Base-by-base conservation (phyloP, 176 grass and related monocot genomes). In the Pharus latifolius region DNA sequence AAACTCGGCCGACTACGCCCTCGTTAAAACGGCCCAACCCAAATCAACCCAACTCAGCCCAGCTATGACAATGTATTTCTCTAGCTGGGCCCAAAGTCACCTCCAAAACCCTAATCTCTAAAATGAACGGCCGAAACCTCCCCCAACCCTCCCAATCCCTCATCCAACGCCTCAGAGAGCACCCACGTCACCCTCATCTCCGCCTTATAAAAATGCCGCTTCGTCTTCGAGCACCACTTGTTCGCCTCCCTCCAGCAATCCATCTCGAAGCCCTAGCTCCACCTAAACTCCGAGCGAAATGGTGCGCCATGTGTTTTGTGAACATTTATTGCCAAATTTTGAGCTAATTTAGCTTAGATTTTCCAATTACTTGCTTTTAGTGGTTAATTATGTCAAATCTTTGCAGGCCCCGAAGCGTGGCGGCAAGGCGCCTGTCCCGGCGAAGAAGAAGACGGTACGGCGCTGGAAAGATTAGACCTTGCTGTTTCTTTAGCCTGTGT, bases 351-450 rank as follows among this genome's bases (percentile, higher is more conserved):
- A 9, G 4, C 8, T 9, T 38, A 38, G 9, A 38, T 38, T 38
- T 38, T 38, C 8, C 6, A 5, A 38, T 38, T 5, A 38, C 4
- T 38, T 38, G 35, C 8, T 38, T 9, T 38, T 5, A 38, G 4
- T 38, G 6, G 35, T 38, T 4, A 5, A 38, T 38, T 5, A 38
- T 9, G 9, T 38, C 0, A 9, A 69, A 51, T 52, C 31, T 47
- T 74, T n/a, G 61, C 79, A 82, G 79, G 79, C 70, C 5, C 79
- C 79, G 13, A 82, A 82, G 32, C 70, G 70, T 48, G 69, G 78
- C n/a, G 70, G 52, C 24, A 67, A 7, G 52, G 50, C 61, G 2
- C 70, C 61, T 7, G 79, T 67, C 3, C 70, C 43, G 42, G 24
- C 52, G 13, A 82, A 82, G 70, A 82, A 82, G 61, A 82, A 82